phyloP scores from a whole-genome alignment of 108 stramenopile species.

The Tribonema minus region DNA sequence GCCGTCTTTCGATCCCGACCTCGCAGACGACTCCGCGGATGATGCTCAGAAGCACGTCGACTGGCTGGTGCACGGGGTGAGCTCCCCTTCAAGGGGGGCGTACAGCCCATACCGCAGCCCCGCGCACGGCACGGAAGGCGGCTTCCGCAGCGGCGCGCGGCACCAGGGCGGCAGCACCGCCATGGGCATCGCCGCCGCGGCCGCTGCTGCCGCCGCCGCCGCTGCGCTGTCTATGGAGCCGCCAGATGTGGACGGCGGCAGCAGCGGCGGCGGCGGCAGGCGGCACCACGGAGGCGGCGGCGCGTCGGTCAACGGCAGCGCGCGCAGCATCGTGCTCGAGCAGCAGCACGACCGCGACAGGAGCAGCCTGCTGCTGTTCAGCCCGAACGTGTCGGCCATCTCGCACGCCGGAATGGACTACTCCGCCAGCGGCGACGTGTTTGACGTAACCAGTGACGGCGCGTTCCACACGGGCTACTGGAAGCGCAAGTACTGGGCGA shows the following conservation, averaged over 20 bases:
- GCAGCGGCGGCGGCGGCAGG: neutral
- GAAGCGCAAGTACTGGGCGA: constrained; percentile 38
- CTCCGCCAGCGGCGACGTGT: neutral
- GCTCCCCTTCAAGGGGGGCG: too few relatives aligned
- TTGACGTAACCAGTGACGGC: neutral
- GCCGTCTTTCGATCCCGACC: too few relatives aligned
- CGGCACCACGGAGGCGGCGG: too few relatives aligned
- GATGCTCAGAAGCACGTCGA: too few relatives aligned
- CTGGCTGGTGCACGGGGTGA: too few relatives aligned
- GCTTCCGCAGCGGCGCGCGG: too few relatives aligned
- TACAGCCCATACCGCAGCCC: too few relatives aligned
- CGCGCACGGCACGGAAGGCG: too few relatives aligned
- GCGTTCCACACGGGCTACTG: constrained; percentile 38
- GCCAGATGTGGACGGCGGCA: neutral
- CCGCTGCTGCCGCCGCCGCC: neutral
- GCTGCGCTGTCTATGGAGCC: neutral
- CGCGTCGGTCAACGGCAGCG: neutral
- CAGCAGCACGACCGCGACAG: neutral
- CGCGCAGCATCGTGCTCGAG: neutral
- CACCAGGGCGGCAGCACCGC: neutral
- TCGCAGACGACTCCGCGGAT: too few relatives aligned
- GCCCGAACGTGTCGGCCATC: neutral
- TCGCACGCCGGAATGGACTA: neutral
- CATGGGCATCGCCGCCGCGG: neutral
- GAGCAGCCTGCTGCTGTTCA: neutral